Conservation (phyloP, 371 early-diverging fungal genomes). For the Phascolomyces articulosus region DNA sequence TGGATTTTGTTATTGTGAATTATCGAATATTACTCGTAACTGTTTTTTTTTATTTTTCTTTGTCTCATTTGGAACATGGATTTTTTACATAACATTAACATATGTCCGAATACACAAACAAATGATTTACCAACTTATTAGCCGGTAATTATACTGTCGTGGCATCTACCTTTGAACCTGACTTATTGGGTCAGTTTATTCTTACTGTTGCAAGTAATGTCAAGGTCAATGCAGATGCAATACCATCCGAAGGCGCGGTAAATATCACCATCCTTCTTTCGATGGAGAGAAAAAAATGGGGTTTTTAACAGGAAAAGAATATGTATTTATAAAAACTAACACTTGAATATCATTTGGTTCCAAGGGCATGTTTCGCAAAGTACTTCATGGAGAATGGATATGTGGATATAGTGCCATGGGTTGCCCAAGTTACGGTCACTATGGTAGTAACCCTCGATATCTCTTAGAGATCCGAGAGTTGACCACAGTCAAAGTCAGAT, state of each 20-base stretch:
- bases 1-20: slow-evolving; percentile 73
- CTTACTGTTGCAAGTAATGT: slow-evolving; percentile 62
- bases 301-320: not conserved
- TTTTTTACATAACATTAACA: not conserved
- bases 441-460: slow-evolving; percentile 72
- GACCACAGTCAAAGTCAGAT: slow-evolving; percentile 69
- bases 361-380: slow-evolving; percentile 75
- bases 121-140: too few species aligned
- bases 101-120: too few species aligned
- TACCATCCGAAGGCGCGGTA: slow-evolving; percentile 83
- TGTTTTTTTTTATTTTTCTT: too few species aligned
- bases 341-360: not conserved
- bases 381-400: slow-evolving; percentile 70
- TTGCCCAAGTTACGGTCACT: slow-evolving; percentile 62
- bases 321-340: not conserved
- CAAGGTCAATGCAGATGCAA: slow-evolving; percentile 51
- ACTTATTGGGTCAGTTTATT: slow-evolving; percentile 69
- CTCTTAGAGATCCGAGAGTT: slow-evolving; percentile 61
- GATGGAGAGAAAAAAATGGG: too few species aligned
- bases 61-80: not conserved
- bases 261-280: slow-evolving; percentile 21
- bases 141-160: slow-evolving; percentile 78
- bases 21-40: slow-evolving; percentile 55
- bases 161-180: slow-evolving; percentile 78
- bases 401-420: slow-evolving; percentile 70